Evolutionary conservation across 78 protist genomes (phyloP), one percentile per base, ranked within the genome.

Genomic region (Tieghemostelium lacteum): DNA sequence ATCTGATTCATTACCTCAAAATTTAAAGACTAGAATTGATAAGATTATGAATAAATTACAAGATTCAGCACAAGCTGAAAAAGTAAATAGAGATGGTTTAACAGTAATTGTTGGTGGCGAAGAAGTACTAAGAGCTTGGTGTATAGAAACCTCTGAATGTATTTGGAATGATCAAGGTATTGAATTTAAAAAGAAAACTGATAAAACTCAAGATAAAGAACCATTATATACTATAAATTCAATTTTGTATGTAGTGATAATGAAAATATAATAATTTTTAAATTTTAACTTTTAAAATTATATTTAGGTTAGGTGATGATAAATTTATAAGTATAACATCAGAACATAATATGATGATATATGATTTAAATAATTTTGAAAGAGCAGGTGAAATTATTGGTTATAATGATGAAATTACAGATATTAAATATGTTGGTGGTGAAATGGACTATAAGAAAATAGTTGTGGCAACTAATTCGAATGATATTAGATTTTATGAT

Each of bases 401-500:
- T 3, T 70, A 92, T 63, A 96, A 93, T 76, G 97, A 96, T 58
- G 96, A 93, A 65, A 61, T 96, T 58, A 76, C 92, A 20, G 96
- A 96, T 76, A 63, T 92, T 24, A 39, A 62, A 39, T 93, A 62
- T 57, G 39, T 85, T 1, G 66, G 57, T 34, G 19, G 17, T 14
- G 86, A 40, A 3, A n/a, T n/a, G n/a, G n/a, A n/a, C n/a, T n/a
- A n/a, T n/a, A n/a, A n/a, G n/a, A 26, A 50, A 20, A 54, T 95
- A 19, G 93, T 74, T 54, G 94, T 93, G 17, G 95, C 94, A 31
- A 93, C 95, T 39, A 93, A 92, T 34, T 76, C 86, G 20, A 60
- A 75, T 64, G 85, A 71, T 45, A 77, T 88, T 65, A 69, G 88
- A 89, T 24, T 16, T 37, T 78, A 76, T 60, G 61, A 93, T 77